Base-by-base conservation (phyloP, 495 filamentous ascomycete genomes). In the Lophiostoma macrostomum region DNA sequence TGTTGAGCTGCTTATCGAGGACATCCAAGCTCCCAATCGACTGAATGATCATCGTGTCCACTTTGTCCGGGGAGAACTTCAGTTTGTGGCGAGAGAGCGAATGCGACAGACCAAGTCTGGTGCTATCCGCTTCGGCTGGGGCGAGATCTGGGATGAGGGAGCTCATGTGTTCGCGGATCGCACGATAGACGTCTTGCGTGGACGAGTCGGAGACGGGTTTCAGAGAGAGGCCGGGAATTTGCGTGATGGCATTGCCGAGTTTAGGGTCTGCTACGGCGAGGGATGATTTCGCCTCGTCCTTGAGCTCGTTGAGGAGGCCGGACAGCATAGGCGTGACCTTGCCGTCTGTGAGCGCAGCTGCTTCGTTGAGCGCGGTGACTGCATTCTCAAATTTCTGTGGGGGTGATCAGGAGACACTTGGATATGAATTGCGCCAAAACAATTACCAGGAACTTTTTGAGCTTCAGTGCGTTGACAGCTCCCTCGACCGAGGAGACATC, bases 11-110 rank as follows among this genome's bases (percentile, higher is more conserved):
- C 77, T 99, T 99, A 76, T 99, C 93, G 32, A 97, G 74, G 60
- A 97, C 93, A 69, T 99, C 93, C 19, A 99, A 77, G 38, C 96
- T 82, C 22, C 84, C 83, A 63, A 98, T 95, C 49, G 93, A 89
- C 72, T 97, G 93, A 31, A 99, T 88, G 60, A 99, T 95, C 93
- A 99, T 99, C 44, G 90, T 91, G 63, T 99, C 93, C 50, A 99
- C 95, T 76, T 99, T 99, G 63, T 99, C 93, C 37, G 93, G 86
- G 4, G 90, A 96, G 76, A 99, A 99, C 76, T 95, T 96, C 61
- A 99, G 83, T 76, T 91, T 96, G 75, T 99, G 91, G 52, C 93
- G 84, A n/a, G 93, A 95, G 38, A 99, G 80, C 31, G 90, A 95
- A 75, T 99, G 93, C 13, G 94, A 95, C 19, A 99, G 81, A 76